Conservation (phyloP, 371 early-diverging fungal genomes). For the Rhizopus delemar region DNA sequence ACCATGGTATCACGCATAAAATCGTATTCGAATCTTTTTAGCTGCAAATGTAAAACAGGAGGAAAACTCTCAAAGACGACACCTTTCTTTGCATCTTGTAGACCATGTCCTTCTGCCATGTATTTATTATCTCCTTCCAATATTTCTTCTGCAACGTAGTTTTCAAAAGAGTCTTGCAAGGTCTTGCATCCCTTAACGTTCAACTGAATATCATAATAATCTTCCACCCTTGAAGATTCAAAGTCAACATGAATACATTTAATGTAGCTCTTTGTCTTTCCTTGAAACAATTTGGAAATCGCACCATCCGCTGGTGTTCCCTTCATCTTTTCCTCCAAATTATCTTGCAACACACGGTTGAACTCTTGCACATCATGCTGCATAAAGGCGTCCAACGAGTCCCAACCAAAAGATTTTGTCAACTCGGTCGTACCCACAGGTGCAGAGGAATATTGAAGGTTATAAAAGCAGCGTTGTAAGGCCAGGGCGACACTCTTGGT, state of each 20-base stretch:
- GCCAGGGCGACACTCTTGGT: slow-evolving; percentile 85
- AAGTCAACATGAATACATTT: slow-evolving; percentile 92
- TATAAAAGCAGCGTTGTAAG: slow-evolving; percentile 95
- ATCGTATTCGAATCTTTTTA: slow-evolving; percentile 98
- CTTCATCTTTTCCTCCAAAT: slow-evolving; percentile 91
- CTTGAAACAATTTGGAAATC: slow-evolving; percentile 86
- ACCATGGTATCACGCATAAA: slow-evolving; percentile 89
- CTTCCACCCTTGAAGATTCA: slow-evolving; percentile 90
- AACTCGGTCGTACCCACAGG: slow-evolving; percentile 91
- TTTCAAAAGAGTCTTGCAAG: slow-evolving; percentile 88
- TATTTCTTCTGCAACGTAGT: slow-evolving; percentile 88
- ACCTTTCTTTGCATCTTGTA: slow-evolving; percentile 96
- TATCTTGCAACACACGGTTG: slow-evolving; percentile 94
- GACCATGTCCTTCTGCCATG: slow-evolving; percentile 92
- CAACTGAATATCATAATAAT: slow-evolving; percentile 82
- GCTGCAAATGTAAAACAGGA: slow-evolving; percentile 95
- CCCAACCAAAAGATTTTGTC: slow-evolving; percentile 97
- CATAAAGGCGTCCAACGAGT: slow-evolving; percentile 90
- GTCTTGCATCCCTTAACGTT: slow-evolving; percentile 93
- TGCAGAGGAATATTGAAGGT: slow-evolving; percentile 68
- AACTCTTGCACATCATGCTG: slow-evolving; percentile 99
- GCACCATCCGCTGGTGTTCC: slow-evolving; percentile 90
- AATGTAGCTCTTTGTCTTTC: slow-evolving; percentile 94
- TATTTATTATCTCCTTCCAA: slow-evolving; percentile 99
- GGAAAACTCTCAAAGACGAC: slow-evolving; percentile 95